phyloP scores from a whole-genome alignment of 345 rosid genomes.

The Pugionium cornutum region DNA sequence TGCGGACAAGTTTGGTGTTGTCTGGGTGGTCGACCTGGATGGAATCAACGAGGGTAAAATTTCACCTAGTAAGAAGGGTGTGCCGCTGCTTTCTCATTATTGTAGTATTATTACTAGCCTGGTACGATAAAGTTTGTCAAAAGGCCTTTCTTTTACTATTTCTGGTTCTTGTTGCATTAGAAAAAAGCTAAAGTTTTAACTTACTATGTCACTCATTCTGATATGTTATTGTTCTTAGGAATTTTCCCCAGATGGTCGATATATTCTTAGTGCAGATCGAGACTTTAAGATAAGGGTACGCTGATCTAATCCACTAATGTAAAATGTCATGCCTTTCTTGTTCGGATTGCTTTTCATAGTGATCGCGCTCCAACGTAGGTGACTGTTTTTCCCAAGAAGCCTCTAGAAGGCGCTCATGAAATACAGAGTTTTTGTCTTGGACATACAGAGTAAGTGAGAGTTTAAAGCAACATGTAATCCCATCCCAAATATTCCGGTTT shows the following conservation, averaged over 20 bases:
- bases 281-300: constrained; percentile 92
- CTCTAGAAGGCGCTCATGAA: constrained; percentile 89
- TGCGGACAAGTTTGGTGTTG: constrained; percentile 96
- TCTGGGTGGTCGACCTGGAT: constrained; percentile 72
- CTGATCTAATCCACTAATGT: constrained; percentile 27
- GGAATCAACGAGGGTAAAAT: constrained; percentile 45
- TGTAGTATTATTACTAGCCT: constrained; percentile 94
- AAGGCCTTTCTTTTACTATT: background rate
- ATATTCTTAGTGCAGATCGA: constrained; percentile 79
- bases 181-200: background rate
- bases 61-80: constrained; percentile 57
- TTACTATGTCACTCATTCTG: constrained; percentile 12
- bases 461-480: constrained; percentile 19
- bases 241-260: constrained; percentile 80
- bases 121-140: constrained; percentile 38
- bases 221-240: constrained; percentile 51
- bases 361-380: constrained; percentile 50
- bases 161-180: background rate
- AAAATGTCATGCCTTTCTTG: constrained; percentile 19
- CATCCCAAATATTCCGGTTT: constrained; percentile 13
- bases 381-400: constrained; percentile 73
- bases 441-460: constrained; percentile 87
- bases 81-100: constrained; percentile 79
- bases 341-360: constrained; percentile 11
- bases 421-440: constrained; percentile 96